A percentile compares a stretch with the other conserved stretches of the same genome.
Conservation (phyloP, 108 stramenopile genomes). For the Craspedostauros australis region DNA sequence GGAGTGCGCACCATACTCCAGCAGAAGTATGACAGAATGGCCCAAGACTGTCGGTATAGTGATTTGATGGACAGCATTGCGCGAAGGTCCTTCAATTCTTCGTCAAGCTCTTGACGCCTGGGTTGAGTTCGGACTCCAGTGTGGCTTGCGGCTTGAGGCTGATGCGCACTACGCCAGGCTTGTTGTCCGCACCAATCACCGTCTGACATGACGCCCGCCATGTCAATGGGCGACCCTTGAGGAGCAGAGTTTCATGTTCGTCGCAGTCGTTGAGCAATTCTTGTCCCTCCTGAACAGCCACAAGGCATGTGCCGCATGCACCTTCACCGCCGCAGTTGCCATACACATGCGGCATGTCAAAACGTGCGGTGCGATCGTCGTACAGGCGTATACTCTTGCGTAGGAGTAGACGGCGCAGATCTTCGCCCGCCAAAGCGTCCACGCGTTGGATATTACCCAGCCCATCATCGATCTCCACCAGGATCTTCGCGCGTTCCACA, state of each 20-base stretch:
- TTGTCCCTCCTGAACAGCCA: constrained; percentile 8
- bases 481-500: constrained; percentile 16
- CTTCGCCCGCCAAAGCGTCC: constrained; percentile 23
- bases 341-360: constrained; percentile 17
- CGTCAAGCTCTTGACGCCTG: constrained; percentile 14
- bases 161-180: constrained; percentile 8
- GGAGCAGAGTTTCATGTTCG: constrained; percentile 9
- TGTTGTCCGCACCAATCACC: constrained; percentile 23
- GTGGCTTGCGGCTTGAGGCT: constrained; percentile 13
- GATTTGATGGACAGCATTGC: no score
- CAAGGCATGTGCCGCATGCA: constrained; percentile 28
- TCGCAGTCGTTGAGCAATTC: constrained; percentile 8
- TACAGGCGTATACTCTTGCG: constrained; percentile 19
- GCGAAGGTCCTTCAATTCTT: no score
- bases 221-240: constrained; percentile 12
- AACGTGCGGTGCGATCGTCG: constrained; percentile 18
- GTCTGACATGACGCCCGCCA: constrained; percentile 29
- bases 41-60: no score
- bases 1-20: no score
- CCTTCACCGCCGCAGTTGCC: constrained; percentile 32
- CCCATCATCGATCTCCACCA: constrained; percentile 12
- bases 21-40: no score
- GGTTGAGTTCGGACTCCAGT: constrained; percentile 17
- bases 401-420: constrained; percentile 18
- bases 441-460: not conserved